Evolutionary conservation across 495 filamentous ascomycete genomes (phyloP).

Genomic region (Rostrohypoxylon terebratum): DNA sequence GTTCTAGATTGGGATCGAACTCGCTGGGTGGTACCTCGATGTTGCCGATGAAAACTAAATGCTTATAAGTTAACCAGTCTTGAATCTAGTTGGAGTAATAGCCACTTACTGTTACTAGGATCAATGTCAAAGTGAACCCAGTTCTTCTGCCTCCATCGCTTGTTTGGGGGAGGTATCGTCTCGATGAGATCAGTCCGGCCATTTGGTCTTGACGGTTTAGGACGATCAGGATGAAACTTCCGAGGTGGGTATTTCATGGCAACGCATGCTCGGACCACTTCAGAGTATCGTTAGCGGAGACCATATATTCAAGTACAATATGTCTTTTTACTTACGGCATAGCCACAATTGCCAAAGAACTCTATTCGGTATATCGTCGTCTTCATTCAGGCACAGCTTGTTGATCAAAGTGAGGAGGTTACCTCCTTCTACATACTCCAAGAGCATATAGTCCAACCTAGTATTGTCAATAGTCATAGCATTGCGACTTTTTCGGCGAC

Average conservation of each 20-base stretch:
- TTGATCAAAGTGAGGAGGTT: constrained; percentile 5
- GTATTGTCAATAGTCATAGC: neutral
- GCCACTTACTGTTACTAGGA: constrained; percentile 33
- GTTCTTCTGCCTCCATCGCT: constrained; percentile 34
- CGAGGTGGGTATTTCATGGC: constrained; percentile 40
- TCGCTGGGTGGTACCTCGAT: neutral
- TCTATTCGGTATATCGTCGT: constrained; percentile 9
- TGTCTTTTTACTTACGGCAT: constrained; percentile 34
- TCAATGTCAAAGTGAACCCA: constrained; percentile 41
- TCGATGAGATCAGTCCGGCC: constrained; percentile 19
- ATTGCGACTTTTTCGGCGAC: neutral
- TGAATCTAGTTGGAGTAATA: neutral
- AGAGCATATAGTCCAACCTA: constrained; percentile 24
- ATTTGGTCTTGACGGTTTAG: neutral
- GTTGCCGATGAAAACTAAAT: constrained; percentile 28
- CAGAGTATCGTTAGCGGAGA: neutral
- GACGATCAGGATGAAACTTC: constrained; percentile 36
- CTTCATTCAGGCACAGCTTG: neutral
- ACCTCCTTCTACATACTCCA: constrained; percentile 31
- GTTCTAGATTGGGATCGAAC: neutral
- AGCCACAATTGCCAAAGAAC: constrained; percentile 37
- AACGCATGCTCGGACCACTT: constrained; percentile 33
- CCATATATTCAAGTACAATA: neutral
- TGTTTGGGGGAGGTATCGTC: constrained; percentile 1
- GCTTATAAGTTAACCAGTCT: neutral